Conservation (phyloP, 345 rosid genomes). For the Combretum micranthum region DNA sequence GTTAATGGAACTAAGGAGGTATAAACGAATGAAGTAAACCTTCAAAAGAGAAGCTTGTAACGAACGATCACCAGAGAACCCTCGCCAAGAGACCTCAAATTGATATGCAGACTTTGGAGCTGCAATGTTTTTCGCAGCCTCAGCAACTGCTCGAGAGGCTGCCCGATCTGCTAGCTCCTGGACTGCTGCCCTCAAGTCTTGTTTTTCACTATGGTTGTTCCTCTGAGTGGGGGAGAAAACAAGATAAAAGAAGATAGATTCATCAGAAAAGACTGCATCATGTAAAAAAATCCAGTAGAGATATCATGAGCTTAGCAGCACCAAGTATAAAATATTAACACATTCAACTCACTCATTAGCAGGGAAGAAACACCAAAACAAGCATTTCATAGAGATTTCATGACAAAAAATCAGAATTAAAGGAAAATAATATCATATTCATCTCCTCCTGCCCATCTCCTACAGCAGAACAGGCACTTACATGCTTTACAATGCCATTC, state of each 20-base stretch:
- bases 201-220: constrained; percentile 26
- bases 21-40: constrained; percentile 33
- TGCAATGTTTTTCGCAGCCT: constrained; percentile 58
- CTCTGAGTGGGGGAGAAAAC: constrained; percentile 21
- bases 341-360: too few species aligned
- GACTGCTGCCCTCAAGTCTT: constrained; percentile 50
- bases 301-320: too few species aligned
- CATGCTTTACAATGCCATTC: constrained; percentile 18
- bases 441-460: background rate
- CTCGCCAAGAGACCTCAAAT: constrained; percentile 77
- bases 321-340: too few species aligned
- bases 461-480: background rate
- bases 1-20: background rate
- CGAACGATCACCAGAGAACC: constrained; percentile 52
- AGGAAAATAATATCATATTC: background rate
- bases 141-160: constrained; percentile 63
- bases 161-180: constrained; percentile 86
- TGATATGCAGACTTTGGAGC: constrained; percentile 81
- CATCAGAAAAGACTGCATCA: background rate
- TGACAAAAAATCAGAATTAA: background rate
- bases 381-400: background rate
- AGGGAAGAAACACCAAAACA: background rate
- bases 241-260: background rate
- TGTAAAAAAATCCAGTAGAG: background rate
- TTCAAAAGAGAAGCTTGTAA: constrained; percentile 69